Percentiles rank a stretch among this genome's conserved stretches.
Conservation (phyloP, 169 alveolate genomes). For the Perkinsus marinus region DNA sequence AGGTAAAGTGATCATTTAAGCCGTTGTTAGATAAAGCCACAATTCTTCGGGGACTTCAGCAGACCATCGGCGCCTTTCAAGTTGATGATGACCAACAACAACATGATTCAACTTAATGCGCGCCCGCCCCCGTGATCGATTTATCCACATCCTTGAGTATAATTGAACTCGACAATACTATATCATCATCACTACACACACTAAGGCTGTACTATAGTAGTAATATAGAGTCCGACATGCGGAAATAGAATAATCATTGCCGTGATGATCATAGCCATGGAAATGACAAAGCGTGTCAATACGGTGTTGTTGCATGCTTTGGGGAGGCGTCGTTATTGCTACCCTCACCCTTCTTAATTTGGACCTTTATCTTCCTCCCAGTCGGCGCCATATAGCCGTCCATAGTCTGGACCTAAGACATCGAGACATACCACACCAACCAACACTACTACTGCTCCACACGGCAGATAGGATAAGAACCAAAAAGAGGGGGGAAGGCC, state of each 20-base stretch:
- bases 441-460: not conserved
- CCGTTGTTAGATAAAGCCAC: no score
- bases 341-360: not conserved
- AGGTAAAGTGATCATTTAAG: no score
- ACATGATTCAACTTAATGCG: no score
- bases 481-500: no score
- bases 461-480: no score
- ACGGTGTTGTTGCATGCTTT: not conserved
- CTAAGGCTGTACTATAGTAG: not conserved
- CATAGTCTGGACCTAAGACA: not conserved
- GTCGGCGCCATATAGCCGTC: not conserved
- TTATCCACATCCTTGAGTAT: no score
- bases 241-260: not conserved
- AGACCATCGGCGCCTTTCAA: no score
- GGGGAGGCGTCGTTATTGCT: not conserved
- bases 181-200: not conserved
- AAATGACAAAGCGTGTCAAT: not conserved
- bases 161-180: no score
- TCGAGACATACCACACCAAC: not conserved
- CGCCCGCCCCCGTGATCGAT: no score
- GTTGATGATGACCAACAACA: no score
- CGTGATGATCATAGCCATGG: no score
- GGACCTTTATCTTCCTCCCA: not conserved
- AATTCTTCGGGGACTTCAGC: no score
- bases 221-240: not conserved